Base-by-base conservation (phyloP, 164 flowering plant species). In the Aristolochia fimbriata region DNA sequence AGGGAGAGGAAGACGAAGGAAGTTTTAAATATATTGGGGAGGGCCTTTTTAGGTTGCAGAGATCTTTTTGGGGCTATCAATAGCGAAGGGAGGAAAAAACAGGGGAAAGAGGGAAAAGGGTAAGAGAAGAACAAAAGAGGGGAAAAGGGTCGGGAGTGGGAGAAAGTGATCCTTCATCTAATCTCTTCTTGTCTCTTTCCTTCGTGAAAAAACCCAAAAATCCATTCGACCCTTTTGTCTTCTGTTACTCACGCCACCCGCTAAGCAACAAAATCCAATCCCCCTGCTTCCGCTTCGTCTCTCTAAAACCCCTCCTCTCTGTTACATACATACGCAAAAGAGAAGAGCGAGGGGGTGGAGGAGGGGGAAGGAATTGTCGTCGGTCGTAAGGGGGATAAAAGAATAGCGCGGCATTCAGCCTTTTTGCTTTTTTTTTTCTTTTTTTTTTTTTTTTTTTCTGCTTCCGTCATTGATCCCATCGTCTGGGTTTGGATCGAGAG, bases 171-270 rank as follows among this genome's bases (percentile, higher is more conserved):
- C 15, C 31, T 47, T 60, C 30, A 54, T 23, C 52, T 31, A 31
- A 61, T 58, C 59, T 65, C 62, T 22, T 51, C 33, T n/a, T 62
- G 62, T 68, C 63, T 64, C 65, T 57, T 71, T 45, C 56, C 43
- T 41, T 61, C 37, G 22, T 51, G 15, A 7, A 37, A 45, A 41
- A 41, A 45, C 25, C 25, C 55, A 20, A 30, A 15, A 49, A 31
- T 25, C 55, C 21, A 70, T 75, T 65, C 61, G 59, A 27, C 71
- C 64, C 55, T 66, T 74, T 79, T 80, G 79, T 79, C 80, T 68
- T 67, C 75, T 58, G 53, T 73, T 47, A 23, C 62, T 49, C 50
- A 14, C n/a, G 1, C 50, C n/a, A 1, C 51, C 14, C 51, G 51
- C 21, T 2, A 16, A 16, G n/a, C 22, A 50, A n/a, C 20, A n/a